Percentiles rank a stretch among this genome's conserved stretches.
phyloP scores from a whole-genome alignment of 805 yeast species.

The Yarrowia osloensis region DNA sequence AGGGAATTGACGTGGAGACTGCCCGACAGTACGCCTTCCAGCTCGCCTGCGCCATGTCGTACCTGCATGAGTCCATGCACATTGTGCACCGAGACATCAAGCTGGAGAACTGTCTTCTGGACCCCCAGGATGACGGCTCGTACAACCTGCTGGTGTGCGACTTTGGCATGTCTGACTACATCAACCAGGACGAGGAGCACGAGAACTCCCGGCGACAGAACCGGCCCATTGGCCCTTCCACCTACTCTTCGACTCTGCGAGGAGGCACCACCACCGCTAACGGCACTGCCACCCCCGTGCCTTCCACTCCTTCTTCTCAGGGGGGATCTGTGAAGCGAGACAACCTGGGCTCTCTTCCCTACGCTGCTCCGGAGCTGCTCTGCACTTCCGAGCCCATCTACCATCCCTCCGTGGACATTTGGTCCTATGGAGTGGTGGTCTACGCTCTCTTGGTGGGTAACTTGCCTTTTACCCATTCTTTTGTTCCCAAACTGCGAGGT shows the following conservation, averaged over 20 bases:
- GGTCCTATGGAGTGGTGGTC: constrained; percentile 85
- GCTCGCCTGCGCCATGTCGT: constrained; percentile 58
- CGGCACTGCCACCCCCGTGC: constrained; percentile 23
- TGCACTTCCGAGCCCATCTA: constrained; percentile 54
- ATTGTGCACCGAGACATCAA: constrained; percentile 83
- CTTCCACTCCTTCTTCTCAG: constrained; percentile 23
- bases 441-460: constrained; percentile 73
- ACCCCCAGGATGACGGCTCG: constrained; percentile 43
- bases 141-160: constrained; percentile 68
- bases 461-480: constrained; percentile 81
- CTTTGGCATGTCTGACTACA: constrained; percentile 73
- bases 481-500: constrained; percentile 74
- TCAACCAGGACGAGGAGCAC: constrained; percentile 30
- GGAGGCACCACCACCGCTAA: constrained; percentile 10
- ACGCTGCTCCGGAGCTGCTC: constrained; percentile 86
- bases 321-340: constrained; percentile 29
- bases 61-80: constrained; percentile 61
- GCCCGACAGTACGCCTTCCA: constrained; percentile 52
- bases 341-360: constrained; percentile 84
- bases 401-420: constrained; percentile 74
- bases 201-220: constrained; percentile 21
- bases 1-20: constrained; percentile 30
- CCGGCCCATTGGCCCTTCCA: constrained; percentile 21
- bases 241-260: constrained; percentile 8
- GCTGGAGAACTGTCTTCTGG: constrained; percentile 74